Evolutionary conservation across 441 rosid species (phyloP), one percentile per base, ranked within the genome.

Genomic region (Corymbia calophylla): DNA sequence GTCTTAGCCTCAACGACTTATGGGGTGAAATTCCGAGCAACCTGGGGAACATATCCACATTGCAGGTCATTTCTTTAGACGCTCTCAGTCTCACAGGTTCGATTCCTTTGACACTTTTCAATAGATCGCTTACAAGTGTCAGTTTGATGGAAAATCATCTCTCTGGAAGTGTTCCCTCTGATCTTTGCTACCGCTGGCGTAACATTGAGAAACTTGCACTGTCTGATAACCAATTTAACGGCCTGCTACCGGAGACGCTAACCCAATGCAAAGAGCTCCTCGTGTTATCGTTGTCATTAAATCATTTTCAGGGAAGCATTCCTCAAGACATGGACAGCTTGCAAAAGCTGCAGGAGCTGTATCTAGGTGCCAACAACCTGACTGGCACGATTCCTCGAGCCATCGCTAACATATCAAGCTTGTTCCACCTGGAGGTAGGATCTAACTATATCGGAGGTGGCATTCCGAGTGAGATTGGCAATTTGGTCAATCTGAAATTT

Each of bases 61-160:
- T 84, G 56, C 21, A 49, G 7, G n/a, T n/a, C n/a, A n/a, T n/a
- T n/a, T n/a, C n/a, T n/a, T n/a, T n/a, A n/a, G n/a, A n/a, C n/a
- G n/a, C n/a, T n/a, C n/a, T n/a, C 21, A 49, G 7, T 27, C 87
- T 84, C 23, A 14, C n/a, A 14, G 35, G 70, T 4, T 64, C 35
- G 5, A 64, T 64, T 64, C 70, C 70, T 64, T 19, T 5, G 0
- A 15, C 35, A 64, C 19, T 64, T n/a, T 64, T 15, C 70, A 64
- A 64, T 15, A 3, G 8, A 29, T 29, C 32, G 0, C 32, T 62
- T 8, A 60, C 2, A 6, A 11, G 0, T 5, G 64, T 58, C 15
- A 0, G 0, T 0, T 25, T 58, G 15, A 11, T 1, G 14, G 0
- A 5, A 0, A 58, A 58, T 58, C 1, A 58, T 58, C n/a, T 58